A percentile compares a stretch with the other conserved stretches of the same genome.
phyloP scores from a whole-genome alignment of 164 flowering plant species.

The Santalum album region DNA sequence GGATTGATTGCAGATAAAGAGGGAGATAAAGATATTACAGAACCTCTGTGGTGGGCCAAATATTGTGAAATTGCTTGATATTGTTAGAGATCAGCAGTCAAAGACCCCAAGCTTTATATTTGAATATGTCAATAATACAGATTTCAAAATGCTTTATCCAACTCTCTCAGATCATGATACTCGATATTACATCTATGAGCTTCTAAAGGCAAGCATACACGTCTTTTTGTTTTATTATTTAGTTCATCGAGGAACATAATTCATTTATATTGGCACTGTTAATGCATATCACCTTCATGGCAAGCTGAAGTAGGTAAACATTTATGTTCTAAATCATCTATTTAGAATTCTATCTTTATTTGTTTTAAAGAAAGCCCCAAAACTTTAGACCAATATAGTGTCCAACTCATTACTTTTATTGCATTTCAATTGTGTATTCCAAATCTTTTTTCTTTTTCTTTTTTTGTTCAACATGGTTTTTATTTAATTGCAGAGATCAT shows the following conservation, averaged over 20 bases:
- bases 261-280: background rate
- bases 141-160: conserved; percentile 95
- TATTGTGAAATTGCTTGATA: conserved; percentile 91
- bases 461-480: no score
- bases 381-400: no score
- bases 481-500: no score
- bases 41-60: conserved; percentile 97
- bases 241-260: background rate
- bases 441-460: no score
- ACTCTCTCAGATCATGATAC: conserved; percentile 87
- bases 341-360: no score
- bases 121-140: conserved; percentile 92
- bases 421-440: no score
- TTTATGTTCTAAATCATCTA: no score
- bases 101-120: conserved; percentile 95
- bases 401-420: no score
- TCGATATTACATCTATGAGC: conserved; percentile 89
- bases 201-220: conserved; percentile 58
- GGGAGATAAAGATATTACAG: conserved; percentile 94
- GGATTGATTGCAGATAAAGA: conserved; percentile 65
- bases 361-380: no score
- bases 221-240: background rate
- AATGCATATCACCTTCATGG: no score
- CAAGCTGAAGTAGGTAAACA: no score
- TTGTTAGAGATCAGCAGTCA: conserved; percentile 97